A percentile compares a stretch with the other conserved stretches of the same genome.
phyloP scores from a whole-genome alignment of 345 rosid genomes.

The Lumnitzera littorea region DNA sequence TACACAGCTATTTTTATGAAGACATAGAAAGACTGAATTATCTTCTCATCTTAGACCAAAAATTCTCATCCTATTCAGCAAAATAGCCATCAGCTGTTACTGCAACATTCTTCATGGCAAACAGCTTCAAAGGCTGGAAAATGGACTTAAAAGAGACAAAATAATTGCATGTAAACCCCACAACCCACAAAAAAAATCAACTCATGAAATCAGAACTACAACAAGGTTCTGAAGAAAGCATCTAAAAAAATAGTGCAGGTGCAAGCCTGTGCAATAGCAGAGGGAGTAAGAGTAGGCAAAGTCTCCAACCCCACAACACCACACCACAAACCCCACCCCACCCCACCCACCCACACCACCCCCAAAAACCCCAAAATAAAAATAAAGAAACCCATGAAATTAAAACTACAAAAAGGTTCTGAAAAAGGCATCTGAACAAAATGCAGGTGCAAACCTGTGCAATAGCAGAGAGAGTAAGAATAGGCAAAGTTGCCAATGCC shows the following conservation, averaged over 20 bases:
- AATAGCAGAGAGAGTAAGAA: constrained; percentile 79
- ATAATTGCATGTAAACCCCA: too few relatives aligned
- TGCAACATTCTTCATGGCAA: constrained; percentile 19
- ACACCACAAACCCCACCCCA: too few relatives aligned
- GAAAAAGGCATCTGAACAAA: neutral
- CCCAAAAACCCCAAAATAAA: too few relatives aligned
- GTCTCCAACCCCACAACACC: constrained; percentile 93
- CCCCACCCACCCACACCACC: too few relatives aligned
- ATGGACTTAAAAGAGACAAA: neutral
- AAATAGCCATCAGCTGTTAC: too few relatives aligned
- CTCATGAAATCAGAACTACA: neutral
- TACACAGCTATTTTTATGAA: too few relatives aligned
- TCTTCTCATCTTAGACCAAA: too few relatives aligned
- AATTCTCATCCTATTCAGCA: too few relatives aligned
- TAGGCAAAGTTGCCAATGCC: constrained; percentile 86
- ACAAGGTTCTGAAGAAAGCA: constrained; percentile 1
- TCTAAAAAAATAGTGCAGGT: neutral
- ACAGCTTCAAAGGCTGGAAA: constrained; percentile 93
- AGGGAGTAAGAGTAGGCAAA: constrained; percentile 70
- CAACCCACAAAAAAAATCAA: neutral
- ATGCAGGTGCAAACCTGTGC: constrained; percentile 71
- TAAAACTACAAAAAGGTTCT: too few relatives aligned
- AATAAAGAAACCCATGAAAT: too few relatives aligned
- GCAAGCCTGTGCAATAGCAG: constrained; percentile 97
- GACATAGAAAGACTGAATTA: too few relatives aligned